A percentile compares a stretch with the other conserved stretches of the same genome.
These are phyloP conservation scores for Mycena rosella DNA, from an alignment of 768 basidiomycete species.

Conservation along the genomic window DNA sequence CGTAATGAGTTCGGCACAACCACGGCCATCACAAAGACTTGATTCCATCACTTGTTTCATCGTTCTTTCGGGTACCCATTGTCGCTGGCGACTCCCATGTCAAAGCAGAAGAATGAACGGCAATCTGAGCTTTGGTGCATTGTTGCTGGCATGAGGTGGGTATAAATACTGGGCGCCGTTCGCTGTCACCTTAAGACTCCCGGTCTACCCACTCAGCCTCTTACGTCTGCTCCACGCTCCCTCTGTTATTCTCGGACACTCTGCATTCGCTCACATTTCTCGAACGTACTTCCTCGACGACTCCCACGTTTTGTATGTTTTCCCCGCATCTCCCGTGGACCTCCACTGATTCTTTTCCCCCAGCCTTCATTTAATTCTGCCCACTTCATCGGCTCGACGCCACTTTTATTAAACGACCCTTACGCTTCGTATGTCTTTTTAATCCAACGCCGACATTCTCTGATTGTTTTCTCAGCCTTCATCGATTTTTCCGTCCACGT, in stretches of 20 bases:
- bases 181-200: slow-evolving; percentile 7
- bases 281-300: slow-evolving; percentile 13
- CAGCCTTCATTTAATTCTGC: background rate
- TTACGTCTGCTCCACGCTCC: slow-evolving; percentile 24
- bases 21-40: no score
- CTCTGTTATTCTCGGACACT: slow-evolving; percentile 26
- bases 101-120: slow-evolving; percentile 25
- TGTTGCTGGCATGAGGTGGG: background rate
- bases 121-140: background rate
- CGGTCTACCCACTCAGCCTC: slow-evolving; percentile 13
- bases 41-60: no score
- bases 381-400: no score
- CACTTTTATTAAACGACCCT: no score
- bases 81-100: no score
- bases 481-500: background rate
- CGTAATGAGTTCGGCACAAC: no score
- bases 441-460: no score
- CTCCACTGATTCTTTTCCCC: background rate
- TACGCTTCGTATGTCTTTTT: no score
- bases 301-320: slow-evolving; percentile 14
- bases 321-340: background rate
- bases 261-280: background rate
- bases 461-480: no score
- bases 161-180: slow-evolving; percentile 5
- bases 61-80: no score